Base-by-base conservation (phyloP, 192 early-diverging fungal genomes). In the Gonapodya sp. region DNA sequence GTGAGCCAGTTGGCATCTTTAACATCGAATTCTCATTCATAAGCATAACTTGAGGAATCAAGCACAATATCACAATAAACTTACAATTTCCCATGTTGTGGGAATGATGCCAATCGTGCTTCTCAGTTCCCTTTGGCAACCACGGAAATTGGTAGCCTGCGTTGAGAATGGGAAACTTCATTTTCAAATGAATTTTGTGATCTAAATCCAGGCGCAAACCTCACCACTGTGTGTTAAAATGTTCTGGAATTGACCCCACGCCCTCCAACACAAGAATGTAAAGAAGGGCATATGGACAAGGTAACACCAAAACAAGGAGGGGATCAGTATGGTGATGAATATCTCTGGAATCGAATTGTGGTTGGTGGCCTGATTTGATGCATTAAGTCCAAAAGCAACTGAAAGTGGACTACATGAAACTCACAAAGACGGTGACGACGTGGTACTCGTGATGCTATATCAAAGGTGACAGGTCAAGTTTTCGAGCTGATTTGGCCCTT, bases 1-100 rank as follows among this genome's bases (percentile, higher is more conserved):
- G 46, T 64, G 46, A 64, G 46, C 46, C 46, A 64, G 46, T 64
- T 64, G 46, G 46, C 46, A 64, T 64, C 46, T 64, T 8, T 64
- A 24, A 64, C 46, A 64, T 64, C 8, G 46, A 64, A 64, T n/a
- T n/a, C n/a, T n/a, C n/a, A n/a, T n/a, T n/a, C n/a, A n/a, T n/a
- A n/a, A n/a, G n/a, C n/a, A n/a, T n/a, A n/a, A n/a, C n/a, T n/a
- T n/a, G n/a, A n/a, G n/a, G n/a, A n/a, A 64, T 64, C 46, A 64
- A 64, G 8, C 46, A 64, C n/a, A n/a, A n/a, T n/a, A n/a, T n/a
- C n/a, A 64, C 46, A 24, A 8, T 64, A 16, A 16, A 64, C 46
- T 8, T 24, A 64, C 46, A 64, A 24, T 64, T 64, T 64, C 46
- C 46, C 24, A 16, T 64, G 24, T 64, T 64, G 24, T 64, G 46